A percentile compares a stretch with the other conserved stretches of the same genome.
These are phyloP conservation scores for Hypomontagnella submonticulosa DNA, from an alignment of 495 filamentous ascomycete species.

Conservation along the genomic window DNA sequence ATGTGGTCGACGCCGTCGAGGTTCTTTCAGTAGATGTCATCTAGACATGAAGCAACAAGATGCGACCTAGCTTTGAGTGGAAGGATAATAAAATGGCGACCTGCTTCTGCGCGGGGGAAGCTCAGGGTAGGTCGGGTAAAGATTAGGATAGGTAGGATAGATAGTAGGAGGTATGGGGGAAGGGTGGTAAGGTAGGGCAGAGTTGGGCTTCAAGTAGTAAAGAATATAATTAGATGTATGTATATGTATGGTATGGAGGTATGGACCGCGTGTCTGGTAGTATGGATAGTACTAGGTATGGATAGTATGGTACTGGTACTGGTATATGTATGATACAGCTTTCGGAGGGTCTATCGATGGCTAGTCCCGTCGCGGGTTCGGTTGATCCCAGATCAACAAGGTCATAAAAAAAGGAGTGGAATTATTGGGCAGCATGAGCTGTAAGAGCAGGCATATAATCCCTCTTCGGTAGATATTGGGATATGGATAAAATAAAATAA, in stretches of 20 bases:
- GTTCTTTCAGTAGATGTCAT: slow-evolving; percentile 31
- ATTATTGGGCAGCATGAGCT: slow-evolving; percentile 39
- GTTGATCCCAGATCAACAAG: slow-evolving; percentile 44
- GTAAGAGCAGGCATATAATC: slow-evolving; percentile 31
- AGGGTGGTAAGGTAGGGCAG: slow-evolving; percentile 35
- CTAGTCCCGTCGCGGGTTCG: slow-evolving; percentile 41
- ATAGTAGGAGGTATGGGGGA: slow-evolving; percentile 16
- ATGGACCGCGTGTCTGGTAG: slow-evolving; percentile 16
- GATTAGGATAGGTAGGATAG: slow-evolving; percentile 14
- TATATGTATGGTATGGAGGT: background rate
- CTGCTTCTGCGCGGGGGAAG: slow-evolving; percentile 23
- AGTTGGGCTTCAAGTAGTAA: slow-evolving; percentile 46
- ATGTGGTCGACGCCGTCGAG: slow-evolving; percentile 22
- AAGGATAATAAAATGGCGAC: slow-evolving; percentile 14
- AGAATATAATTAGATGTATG: slow-evolving; percentile 40
- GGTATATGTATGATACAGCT: slow-evolving; percentile 28
- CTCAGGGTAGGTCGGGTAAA: slow-evolving; percentile 31
- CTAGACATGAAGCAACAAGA: slow-evolving; percentile 29
- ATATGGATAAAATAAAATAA: slow-evolving; percentile 19
- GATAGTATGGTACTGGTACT: no score
- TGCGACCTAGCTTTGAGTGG: slow-evolving; percentile 19
- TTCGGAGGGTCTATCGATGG: slow-evolving; percentile 22
- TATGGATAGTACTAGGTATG: no score
- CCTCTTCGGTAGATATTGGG: slow-evolving; percentile 33
- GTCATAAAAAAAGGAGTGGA: slow-evolving; percentile 26